Conservation (phyloP, 2,329 filamentous ascomycete genomes). For the Botrytis pseudocinerea region DNA sequence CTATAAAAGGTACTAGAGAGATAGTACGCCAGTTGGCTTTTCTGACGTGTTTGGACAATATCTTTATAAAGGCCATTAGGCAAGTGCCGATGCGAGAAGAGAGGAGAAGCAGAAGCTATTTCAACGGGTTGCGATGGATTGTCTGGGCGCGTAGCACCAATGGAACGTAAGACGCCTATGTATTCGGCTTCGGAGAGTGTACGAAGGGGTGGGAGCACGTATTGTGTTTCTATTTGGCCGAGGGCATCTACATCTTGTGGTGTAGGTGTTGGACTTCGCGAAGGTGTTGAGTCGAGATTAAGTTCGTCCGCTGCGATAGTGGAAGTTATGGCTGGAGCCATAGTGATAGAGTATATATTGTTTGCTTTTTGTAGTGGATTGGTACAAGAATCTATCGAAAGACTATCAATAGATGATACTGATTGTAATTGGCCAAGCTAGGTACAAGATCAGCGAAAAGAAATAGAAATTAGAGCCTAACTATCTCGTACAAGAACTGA, state of each 20-base stretch:
- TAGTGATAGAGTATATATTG: neutral
- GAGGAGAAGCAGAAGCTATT: conserved; percentile 12
- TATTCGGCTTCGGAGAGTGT: conserved; percentile 18
- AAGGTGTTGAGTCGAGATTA: neutral
- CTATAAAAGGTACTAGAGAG: conserved; percentile 31
- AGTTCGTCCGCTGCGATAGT: neutral
- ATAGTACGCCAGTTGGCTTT: conserved; percentile 29
- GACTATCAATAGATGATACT: neutral
- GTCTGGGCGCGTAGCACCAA: conserved; percentile 2
- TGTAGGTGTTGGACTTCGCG: conserved; percentile 3
- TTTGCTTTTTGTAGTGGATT: no score
- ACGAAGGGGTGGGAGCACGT: conserved; percentile 13
- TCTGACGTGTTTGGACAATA: conserved; percentile 26
- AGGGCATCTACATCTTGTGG: conserved; percentile 20
- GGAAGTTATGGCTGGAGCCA: neutral
- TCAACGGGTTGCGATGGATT: conserved; percentile 17
- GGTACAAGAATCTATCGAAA: neutral
- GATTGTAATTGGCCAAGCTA: neutral
- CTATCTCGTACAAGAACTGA: neutral
- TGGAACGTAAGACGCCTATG: neutral
- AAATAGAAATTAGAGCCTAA: neutral
- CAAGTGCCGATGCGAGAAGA: conserved; percentile 17
- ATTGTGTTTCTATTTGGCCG: conserved; percentile 12
- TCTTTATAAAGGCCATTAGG: conserved; percentile 33
- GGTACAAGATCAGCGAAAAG: neutral